A percentile compares a stretch with the other conserved stretches of the same genome.
These are phyloP conservation scores for Bigelowiella natans DNA, from an alignment of 78 protist species.

Conservation along the genomic window DNA sequence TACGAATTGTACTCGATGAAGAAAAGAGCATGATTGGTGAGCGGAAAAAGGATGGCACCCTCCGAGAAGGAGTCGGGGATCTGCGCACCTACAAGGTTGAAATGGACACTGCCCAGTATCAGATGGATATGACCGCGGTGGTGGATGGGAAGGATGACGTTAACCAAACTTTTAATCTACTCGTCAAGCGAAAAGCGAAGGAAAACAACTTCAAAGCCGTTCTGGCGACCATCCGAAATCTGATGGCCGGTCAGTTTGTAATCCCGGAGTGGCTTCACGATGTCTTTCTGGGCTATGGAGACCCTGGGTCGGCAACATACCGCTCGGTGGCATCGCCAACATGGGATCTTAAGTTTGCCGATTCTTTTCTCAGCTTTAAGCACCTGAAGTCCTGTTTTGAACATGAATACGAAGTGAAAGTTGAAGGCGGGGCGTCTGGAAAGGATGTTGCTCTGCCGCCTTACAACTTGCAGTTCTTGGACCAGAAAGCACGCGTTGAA, in stretches of 20 bases:
- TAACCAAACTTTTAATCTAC: conserved; percentile 57
- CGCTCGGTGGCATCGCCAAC: neutral
- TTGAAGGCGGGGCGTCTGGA: neutral
- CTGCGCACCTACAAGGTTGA: neutral
- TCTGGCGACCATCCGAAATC: conserved; percentile 66
- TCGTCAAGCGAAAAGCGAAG: conserved; percentile 70
- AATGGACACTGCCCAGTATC: conserved; percentile 31
- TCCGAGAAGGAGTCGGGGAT: neutral
- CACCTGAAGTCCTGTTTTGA: conserved; percentile 33
- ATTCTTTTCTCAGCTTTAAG: conserved; percentile 57
- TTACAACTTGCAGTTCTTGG: neutral
- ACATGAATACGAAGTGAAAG: neutral
- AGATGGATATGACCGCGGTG: conserved; percentile 5
- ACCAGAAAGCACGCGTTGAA: neutral
- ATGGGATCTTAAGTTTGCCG: conserved; percentile 36
- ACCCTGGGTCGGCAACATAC: conserved; percentile 22
- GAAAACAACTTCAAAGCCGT: conserved; percentile 76
- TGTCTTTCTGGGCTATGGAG: conserved; percentile 58
- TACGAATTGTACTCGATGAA: conserved; percentile 33
- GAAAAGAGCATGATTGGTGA: conserved; percentile 32
- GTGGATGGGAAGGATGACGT: neutral
- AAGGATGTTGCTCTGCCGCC: neutral
- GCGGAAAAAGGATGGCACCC: neutral
- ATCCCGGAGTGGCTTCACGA: conserved; percentile 84
- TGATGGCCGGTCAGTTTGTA: conserved; percentile 39